Evolutionary conservation across 768 basidiomycete genomes (phyloP).

Genomic region (Holtermannia corniformis): DNA sequence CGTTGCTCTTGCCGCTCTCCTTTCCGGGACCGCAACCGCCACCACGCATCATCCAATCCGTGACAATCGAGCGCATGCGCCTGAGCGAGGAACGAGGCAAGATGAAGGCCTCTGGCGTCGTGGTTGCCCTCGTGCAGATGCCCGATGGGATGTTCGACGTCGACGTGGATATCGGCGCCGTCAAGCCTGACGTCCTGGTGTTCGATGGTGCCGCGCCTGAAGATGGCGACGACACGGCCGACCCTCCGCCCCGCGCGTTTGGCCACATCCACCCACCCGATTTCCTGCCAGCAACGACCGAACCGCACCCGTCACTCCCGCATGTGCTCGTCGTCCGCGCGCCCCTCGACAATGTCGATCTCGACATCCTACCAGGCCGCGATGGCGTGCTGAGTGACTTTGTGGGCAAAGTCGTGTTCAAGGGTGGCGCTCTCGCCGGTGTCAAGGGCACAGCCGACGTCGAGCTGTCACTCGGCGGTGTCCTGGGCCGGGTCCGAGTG

Average conservation of each 20-base stretch:
- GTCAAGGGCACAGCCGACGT: conserved; percentile 36
- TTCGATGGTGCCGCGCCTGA: conserved; percentile 36
- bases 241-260: conserved; percentile 43
- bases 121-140: conserved; percentile 42
- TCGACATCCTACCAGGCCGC: conserved; percentile 51
- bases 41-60: conserved; percentile 32
- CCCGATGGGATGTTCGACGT: conserved; percentile 60
- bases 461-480: conserved; percentile 20
- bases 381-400: conserved; percentile 34
- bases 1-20: conserved; percentile 17
- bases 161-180: conserved; percentile 50
- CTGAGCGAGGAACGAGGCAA: conserved; percentile 32
- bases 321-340: conserved; percentile 25
- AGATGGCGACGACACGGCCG: conserved; percentile 55
- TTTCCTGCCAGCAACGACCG: conserved; percentile 45
- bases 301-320: conserved; percentile 7
- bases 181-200: conserved; percentile 42
- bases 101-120: conserved; percentile 33
- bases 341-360: conserved; percentile 28
- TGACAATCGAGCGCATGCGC: conserved; percentile 39
- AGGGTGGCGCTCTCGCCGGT: conserved; percentile 40
- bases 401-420: conserved; percentile 39
- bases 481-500: conserved; percentile 21
- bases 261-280: conserved; percentile 52
- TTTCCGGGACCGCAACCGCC: conserved; percentile 35